Percentiles rank a stretch among this genome's conserved stretches.
Conservation (phyloP, 768 basidiomycete species). For the Terana coerulea region DNA sequence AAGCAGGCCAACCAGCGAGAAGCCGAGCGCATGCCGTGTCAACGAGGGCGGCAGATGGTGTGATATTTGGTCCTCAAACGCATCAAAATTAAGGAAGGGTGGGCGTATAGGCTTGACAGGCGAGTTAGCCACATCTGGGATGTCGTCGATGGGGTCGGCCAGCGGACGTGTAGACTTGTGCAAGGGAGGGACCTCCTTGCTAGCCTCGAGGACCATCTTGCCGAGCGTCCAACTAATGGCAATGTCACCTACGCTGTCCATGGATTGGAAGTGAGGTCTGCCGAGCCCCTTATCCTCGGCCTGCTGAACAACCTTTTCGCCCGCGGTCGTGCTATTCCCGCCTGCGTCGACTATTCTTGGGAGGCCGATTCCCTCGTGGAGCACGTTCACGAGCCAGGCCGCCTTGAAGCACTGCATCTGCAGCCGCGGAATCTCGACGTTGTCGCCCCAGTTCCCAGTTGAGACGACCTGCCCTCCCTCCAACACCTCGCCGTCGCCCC, state of each 20-base stretch:
- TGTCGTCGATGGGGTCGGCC: slow-evolving; percentile 70
- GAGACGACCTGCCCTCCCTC: slow-evolving; percentile 57
- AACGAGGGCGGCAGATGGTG: slow-evolving; percentile 66
- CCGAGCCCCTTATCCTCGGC: slow-evolving; percentile 83
- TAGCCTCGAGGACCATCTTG: slow-evolving; percentile 98
- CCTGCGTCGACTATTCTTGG: slow-evolving; percentile 86
- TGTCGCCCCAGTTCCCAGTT: slow-evolving; percentile 63
- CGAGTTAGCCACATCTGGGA: slow-evolving; percentile 46
- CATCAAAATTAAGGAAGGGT: slow-evolving; percentile 53
- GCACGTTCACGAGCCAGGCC: slow-evolving; percentile 94
- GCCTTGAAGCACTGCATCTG: slow-evolving; percentile 99
- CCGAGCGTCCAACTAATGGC: slow-evolving; percentile 98
- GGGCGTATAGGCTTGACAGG: slow-evolving; percentile 65
- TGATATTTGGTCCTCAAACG: slow-evolving; percentile 59
- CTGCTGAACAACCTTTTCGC: slow-evolving; percentile 67
- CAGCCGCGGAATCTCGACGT: slow-evolving; percentile 79
- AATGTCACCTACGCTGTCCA: slow-evolving; percentile 89
- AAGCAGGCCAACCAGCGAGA: slow-evolving; percentile 63
- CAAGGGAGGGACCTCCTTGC: slow-evolving; percentile 68
- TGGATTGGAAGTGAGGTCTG: slow-evolving; percentile 82
- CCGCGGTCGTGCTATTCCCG: slow-evolving; percentile 69
- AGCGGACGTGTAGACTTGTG: slow-evolving; percentile 48
- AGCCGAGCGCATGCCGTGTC: slow-evolving; percentile 62
- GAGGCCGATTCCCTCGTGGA: slow-evolving; percentile 95
- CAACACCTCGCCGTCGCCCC: slow-evolving; percentile 63